Conservation (phyloP, 2,329 filamentous ascomycete genomes). For the Phyllosticta citriasiana region DNA sequence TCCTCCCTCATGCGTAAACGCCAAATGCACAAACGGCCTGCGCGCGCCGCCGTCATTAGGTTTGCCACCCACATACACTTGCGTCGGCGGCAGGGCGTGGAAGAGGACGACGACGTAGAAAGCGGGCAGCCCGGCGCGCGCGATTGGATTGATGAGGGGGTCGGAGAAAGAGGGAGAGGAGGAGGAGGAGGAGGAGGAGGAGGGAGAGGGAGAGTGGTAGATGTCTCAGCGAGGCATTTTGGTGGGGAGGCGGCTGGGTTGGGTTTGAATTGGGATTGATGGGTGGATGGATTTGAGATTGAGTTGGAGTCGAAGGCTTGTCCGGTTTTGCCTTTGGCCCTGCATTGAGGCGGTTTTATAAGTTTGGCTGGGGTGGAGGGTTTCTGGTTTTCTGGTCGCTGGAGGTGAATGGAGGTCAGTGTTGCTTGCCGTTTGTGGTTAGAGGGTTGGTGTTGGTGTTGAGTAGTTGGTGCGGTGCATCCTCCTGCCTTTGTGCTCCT, state of each 20-base stretch:
- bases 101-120: conserved; percentile 38
- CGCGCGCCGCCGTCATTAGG: not conserved
- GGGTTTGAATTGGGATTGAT: not conserved
- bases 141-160: no score
- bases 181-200: no score
- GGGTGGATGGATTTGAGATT: not conserved
- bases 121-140: conserved; percentile 25
- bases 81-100: conserved; percentile 18
- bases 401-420: not conserved
- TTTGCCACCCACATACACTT: conserved; percentile 25
- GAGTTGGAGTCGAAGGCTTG: not conserved
- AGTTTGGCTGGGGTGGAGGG: not conserved
- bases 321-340: not conserved
- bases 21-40: not conserved
- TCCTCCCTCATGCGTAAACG: conserved; percentile 14
- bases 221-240: conserved; percentile 37
- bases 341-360: not conserved
- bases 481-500: no score
- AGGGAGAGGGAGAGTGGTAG: conserved; percentile 25
- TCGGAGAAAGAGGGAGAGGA: no score
- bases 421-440: not conserved
- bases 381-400: not conserved
- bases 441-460: not conserved
- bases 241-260: not conserved
- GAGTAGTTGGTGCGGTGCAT: not conserved